Evolutionary conservation across 176 grass and related monocot species (phyloP).

Genomic region (Phragmites australis): DNA sequence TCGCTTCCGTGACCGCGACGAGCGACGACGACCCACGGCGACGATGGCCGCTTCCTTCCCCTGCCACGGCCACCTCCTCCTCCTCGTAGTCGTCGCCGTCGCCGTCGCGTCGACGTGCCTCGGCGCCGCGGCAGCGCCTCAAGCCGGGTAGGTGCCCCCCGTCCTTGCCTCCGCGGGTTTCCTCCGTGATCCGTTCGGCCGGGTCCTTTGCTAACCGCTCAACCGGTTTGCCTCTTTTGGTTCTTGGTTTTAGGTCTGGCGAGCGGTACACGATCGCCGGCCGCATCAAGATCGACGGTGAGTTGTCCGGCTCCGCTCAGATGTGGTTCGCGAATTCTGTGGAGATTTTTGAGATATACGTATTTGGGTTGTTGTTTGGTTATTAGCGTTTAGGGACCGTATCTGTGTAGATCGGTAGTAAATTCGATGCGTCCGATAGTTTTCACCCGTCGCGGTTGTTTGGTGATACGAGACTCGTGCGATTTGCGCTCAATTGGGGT

Average conservation of each 20-base stretch:
- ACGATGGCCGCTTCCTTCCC: constrained; percentile 33
- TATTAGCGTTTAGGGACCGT: constrained; percentile 11
- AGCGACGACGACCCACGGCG: constrained; percentile 29
- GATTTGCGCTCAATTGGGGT: not conserved
- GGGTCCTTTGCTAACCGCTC: constrained; percentile 22
- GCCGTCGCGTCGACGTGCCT: constrained; percentile 25
- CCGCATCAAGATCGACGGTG: constrained; percentile 76
- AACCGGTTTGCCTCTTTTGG: not conserved
- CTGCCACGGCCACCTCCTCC: not conserved
- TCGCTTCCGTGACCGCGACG: constrained; percentile 6
- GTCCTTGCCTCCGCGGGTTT: not conserved
- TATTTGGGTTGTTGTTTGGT: not conserved
- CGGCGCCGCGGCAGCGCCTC: constrained; percentile 15
- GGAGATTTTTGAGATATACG: not conserved
- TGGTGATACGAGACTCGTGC: too few species aligned
- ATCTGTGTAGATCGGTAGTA: not conserved
- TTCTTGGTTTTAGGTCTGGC: constrained; percentile 46
- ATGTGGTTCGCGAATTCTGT: not conserved
- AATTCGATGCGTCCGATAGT: not conserved
- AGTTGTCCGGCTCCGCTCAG: not conserved
- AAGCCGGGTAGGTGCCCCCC: constrained; percentile 34
- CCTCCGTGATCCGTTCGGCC: constrained; percentile 17
- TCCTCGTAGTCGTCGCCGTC: not conserved
- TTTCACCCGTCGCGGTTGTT: not conserved
- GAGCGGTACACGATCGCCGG: constrained; percentile 80